These are phyloP conservation scores for Chimonanthus salicifolius DNA, from an alignment of 164 flowering plant species.

Conservation along the genomic window DNA sequence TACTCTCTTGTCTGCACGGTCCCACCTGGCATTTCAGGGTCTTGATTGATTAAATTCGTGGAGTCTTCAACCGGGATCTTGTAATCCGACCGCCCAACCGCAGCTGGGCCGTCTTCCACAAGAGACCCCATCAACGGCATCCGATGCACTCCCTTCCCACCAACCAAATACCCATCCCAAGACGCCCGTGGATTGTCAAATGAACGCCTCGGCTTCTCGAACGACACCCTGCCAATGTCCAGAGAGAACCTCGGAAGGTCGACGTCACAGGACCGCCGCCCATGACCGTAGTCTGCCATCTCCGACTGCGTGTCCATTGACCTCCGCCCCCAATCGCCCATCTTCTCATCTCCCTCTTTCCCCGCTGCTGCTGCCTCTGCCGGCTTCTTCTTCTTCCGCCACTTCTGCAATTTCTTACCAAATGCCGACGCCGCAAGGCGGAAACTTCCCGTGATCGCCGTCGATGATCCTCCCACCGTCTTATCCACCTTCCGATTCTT, in stretches of 20 bases:
- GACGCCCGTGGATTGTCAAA: slow-evolving; percentile 91
- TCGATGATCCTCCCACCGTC: slow-evolving; percentile 2
- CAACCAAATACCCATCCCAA: slow-evolving; percentile 87
- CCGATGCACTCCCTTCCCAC: slow-evolving; percentile 25
- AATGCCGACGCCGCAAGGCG: slow-evolving; percentile 82
- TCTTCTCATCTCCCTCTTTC: slow-evolving; percentile 22
- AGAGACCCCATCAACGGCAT: slow-evolving; percentile 65
- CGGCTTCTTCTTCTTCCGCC: slow-evolving; percentile 71
- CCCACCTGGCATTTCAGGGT: slow-evolving; percentile 69
- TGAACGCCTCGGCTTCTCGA: slow-evolving; percentile 63
- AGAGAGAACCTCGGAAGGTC: slow-evolving; percentile 49
- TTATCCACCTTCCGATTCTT: slow-evolving; percentile 35
- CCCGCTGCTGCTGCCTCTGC: slow-evolving; percentile 16
- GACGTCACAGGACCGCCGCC: slow-evolving; percentile 64
- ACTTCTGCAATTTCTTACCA: slow-evolving; percentile 74
- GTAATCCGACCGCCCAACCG: slow-evolving; percentile 41
- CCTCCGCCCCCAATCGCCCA: slow-evolving; percentile 27
- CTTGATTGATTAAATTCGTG: slow-evolving; percentile 31
- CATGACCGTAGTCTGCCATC: slow-evolving; percentile 81
- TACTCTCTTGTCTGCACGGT: slow-evolving; percentile 84
- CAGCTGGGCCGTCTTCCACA: slow-evolving; percentile 60
- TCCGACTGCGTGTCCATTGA: slow-evolving; percentile 62
- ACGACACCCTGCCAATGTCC: slow-evolving; percentile 49
- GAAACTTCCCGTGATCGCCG: slow-evolving; percentile 53
- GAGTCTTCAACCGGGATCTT: slow-evolving; percentile 75